These are phyloP conservation scores for Fonsecaea erecta DNA, from an alignment of 2,329 filamentous ascomycete genomes.

Conservation along the genomic window DNA sequence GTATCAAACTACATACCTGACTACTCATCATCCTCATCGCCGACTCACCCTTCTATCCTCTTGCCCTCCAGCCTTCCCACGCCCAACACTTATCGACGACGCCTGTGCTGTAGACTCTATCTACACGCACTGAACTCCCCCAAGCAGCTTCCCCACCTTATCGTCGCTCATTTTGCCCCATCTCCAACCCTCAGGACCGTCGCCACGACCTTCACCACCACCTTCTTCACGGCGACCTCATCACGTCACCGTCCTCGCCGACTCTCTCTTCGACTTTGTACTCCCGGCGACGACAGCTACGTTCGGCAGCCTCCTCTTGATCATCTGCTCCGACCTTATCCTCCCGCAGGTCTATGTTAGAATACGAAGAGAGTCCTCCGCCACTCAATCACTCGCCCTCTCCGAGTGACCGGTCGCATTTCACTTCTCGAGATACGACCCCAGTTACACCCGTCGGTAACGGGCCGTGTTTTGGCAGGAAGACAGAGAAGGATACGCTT, in stretches of 20 bases:
- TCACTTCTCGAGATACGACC: conserved; percentile 57
- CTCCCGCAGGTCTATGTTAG: conserved; percentile 52
- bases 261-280: not conserved
- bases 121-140: not conserved
- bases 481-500: conserved; percentile 47
- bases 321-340: not conserved
- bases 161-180: conserved; percentile 18
- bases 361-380: conserved; percentile 57
- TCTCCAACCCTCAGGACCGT: conserved; percentile 5
- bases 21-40: conserved; percentile 21
- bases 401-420: conserved; percentile 53
- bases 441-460: conserved; percentile 56
- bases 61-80: not conserved
- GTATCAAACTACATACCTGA: not conserved
- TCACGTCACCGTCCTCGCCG: conserved; percentile 17
- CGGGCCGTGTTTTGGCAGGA: conserved; percentile 50
- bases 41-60: conserved; percentile 12
- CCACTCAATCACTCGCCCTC: conserved; percentile 58
- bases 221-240: conserved; percentile 7
- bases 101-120: conserved; percentile 1
- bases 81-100: conserved; percentile 1
- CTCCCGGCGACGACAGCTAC: conserved; percentile 12
- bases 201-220: conserved; percentile 6
- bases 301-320: conserved; percentile 27
- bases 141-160: not conserved